Conservation (phyloP, 768 basidiomycete genomes). For the Pisolithus microcarpus region DNA sequence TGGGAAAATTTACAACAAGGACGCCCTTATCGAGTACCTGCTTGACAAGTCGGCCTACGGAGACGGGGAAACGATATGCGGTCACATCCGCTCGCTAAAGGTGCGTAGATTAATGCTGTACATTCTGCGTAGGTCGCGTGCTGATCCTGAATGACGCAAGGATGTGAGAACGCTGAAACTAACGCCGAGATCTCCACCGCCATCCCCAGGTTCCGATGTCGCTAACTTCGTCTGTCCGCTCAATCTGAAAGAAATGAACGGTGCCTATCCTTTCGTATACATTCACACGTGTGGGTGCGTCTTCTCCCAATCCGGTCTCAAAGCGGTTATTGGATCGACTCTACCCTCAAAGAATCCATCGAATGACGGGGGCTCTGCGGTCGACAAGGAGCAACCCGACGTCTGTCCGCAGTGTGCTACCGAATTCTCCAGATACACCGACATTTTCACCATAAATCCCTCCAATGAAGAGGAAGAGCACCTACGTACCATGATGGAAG, state of each 20-base stretch:
- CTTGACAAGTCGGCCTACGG: conserved; percentile 79
- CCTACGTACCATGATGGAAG: conserved; percentile 51
- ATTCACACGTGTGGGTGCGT: conserved; percentile 83
- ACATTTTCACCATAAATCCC: conserved; percentile 66
- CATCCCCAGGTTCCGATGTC: conserved; percentile 34
- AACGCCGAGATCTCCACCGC: conserved; percentile 61
- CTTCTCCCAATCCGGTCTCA: conserved; percentile 79
- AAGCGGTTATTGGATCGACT: conserved; percentile 38
- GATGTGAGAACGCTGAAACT: conserved; percentile 81
- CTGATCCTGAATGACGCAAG: conserved; percentile 31
- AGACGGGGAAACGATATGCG: conserved; percentile 88
- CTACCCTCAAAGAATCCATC: conserved; percentile 19
- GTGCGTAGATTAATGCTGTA: conserved; percentile 35
- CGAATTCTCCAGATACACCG: conserved; percentile 52
- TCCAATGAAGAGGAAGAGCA: conserved; percentile 54
- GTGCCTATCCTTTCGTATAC: conserved; percentile 81
- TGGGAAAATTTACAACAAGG: conserved; percentile 96
- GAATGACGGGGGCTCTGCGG: conserved; percentile 20
- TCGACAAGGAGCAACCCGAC: conserved; percentile 34
- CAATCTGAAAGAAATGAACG: conserved; percentile 93
- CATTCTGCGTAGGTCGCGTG: background rate
- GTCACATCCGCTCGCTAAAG: conserved; percentile 86
- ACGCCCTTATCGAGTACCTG: conserved; percentile 85
- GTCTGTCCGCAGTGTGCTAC: conserved; percentile 73
- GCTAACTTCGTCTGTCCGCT: conserved; percentile 87